Base-by-base conservation (phyloP, 352 stramenopile species). In the Globisporangium parvum region DNA sequence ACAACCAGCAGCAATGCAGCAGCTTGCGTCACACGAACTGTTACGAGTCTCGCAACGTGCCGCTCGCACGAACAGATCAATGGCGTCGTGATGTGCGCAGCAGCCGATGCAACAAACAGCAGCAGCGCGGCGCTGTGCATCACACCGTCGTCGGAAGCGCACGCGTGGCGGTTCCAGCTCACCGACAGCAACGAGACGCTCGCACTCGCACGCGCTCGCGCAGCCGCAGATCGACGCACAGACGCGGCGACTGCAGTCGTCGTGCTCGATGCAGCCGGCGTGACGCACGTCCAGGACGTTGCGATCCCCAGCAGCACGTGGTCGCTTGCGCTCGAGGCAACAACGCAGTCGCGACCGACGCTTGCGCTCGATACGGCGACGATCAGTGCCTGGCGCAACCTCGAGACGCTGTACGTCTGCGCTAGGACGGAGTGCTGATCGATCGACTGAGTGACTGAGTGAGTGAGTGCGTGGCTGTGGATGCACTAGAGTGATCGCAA, bases 351-450 rank as follows among this genome's bases (percentile, higher is more conserved):
- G 26, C 55, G 47, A 10, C 47, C 47, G 39, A 42, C 47, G 24
- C 55, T 63, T 21, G 48, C 40, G 14, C 31, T 63, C 11, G 50
- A 57, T 26, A 28, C 42, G 12, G 46, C 26, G 12, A 21, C 44
- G 24, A 0, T 63, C n/a, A 23, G 28, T 3, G 31, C 47, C 11
- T 63, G 57, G 57, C 37, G 23, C 21, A 28, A n/a, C 24, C 31
- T 63, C 50, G 57, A 63, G 33, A 45, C 50, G 35, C 50, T 63
- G 57, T 63, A 37, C 24, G 57, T 60, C 15, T 47, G n/a, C n/a
- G n/a, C n/a, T n/a, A n/a, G n/a, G n/a, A n/a, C n/a, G n/a, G n/a
- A n/a, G n/a, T n/a, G n/a, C n/a, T n/a, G n/a, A n/a, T n/a, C n/a
- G n/a, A n/a, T n/a, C n/a, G n/a, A 41, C 37, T 9, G 6, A 9